phyloP scores from a whole-genome alignment of 306 rosid genomes.

The Oxytropis ochrocephala region DNA sequence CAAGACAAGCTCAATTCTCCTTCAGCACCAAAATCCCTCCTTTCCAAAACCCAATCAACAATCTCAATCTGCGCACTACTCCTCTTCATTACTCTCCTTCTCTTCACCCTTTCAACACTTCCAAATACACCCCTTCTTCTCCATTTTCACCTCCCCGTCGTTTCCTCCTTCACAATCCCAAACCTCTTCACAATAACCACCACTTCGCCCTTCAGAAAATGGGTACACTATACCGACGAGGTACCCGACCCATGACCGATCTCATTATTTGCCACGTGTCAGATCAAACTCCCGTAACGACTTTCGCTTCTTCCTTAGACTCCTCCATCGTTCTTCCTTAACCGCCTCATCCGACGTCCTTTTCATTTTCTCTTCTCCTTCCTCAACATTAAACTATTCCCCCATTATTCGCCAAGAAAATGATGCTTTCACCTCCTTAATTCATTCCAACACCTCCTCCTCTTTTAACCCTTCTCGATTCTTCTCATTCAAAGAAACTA shows the following conservation, averaged over 20 bases:
- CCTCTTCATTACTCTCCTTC: conserved; percentile 64
- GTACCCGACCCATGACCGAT: conserved; percentile 70
- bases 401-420: conserved; percentile 48
- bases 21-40: conserved; percentile 23
- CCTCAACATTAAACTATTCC: conserved; percentile 21
- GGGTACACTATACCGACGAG: conserved; percentile 72
- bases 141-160: conserved; percentile 13
- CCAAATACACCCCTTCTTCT: conserved; percentile 26
- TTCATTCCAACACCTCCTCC: not conserved
- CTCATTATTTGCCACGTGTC: conserved; percentile 61
- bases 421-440: conserved; percentile 39
- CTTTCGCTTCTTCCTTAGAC: conserved; percentile 55
- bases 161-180: conserved; percentile 10
- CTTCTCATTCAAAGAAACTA: not conserved
- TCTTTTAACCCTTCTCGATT: conserved; percentile 45
- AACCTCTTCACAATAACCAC: not conserved
- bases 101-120: conserved; percentile 82
- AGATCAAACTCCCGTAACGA: conserved; percentile 46
- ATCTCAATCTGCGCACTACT: conserved; percentile 72
- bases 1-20: conserved; percentile 37
- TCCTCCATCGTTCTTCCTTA: conserved; percentile 61
- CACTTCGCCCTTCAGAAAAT: conserved; percentile 27
- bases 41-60: conserved; percentile 64
- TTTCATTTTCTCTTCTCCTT: conserved; percentile 46
- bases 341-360: conserved; percentile 58